Conservation (phyloP, 768 basidiomycete species). For the Rubroboletus pulcherrimus region DNA sequence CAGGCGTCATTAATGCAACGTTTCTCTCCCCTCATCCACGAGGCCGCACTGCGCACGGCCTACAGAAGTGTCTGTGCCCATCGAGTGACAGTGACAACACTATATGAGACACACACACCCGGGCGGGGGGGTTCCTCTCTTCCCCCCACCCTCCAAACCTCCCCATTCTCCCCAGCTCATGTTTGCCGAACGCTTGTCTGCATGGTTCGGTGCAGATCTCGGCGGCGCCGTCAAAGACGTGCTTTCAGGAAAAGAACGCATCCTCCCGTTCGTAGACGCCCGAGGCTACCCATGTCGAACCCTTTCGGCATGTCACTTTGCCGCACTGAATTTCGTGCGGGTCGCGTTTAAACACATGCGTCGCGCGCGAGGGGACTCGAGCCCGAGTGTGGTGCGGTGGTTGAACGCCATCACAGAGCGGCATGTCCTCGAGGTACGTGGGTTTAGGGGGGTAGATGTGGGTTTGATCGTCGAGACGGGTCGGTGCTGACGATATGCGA, state of each 20-base stretch:
- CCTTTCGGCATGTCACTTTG: conserved; percentile 54
- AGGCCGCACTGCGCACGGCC: conserved; percentile 3
- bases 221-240: conserved; percentile 16
- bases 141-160: not conserved
- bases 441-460: not conserved
- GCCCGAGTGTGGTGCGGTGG: conserved; percentile 5
- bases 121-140: not conserved
- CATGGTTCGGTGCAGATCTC: conserved; percentile 12
- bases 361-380: not conserved
- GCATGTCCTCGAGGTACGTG: conserved; percentile 21
- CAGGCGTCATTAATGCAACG: conserved; percentile 17
- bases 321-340: conserved; percentile 59
- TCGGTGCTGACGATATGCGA: not conserved
- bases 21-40: conserved; percentile 8
- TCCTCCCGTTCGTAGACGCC: conserved; percentile 43
- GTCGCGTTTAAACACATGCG: conserved; percentile 35
- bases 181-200: conserved; percentile 12
- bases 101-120: conserved; percentile 14
- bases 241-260: conserved; percentile 34
- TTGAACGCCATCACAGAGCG: conserved; percentile 12
- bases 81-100: conserved; percentile 3
- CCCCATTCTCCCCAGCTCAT: not conserved
- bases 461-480: not conserved
- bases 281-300: conserved; percentile 43
- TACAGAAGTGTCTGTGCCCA: not conserved